Conservation (phyloP, 2,329 filamentous ascomycete species). For the Pseudogymnoascus sp. region DNA sequence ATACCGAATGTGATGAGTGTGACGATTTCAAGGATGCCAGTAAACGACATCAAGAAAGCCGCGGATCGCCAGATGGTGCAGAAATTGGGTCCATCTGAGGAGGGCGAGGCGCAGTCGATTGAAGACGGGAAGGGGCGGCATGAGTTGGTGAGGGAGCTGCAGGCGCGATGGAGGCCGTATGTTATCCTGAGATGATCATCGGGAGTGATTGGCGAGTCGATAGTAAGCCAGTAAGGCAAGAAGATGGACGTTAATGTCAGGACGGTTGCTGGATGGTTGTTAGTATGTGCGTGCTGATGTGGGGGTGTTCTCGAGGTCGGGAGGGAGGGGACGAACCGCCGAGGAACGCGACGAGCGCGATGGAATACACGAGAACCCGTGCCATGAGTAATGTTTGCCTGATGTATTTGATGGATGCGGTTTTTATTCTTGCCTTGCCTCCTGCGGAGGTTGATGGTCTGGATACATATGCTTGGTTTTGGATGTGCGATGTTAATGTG, state of each 20-base stretch:
- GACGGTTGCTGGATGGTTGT: slow-evolving; percentile 47
- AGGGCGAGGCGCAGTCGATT: slow-evolving; percentile 52
- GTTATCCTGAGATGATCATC: slow-evolving; percentile 51
- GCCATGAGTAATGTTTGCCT: slow-evolving; percentile 30
- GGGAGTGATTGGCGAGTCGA: slow-evolving; percentile 43
- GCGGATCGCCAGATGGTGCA: slow-evolving; percentile 88
- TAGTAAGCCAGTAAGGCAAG: slow-evolving; percentile 65
- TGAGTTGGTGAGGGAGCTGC: slow-evolving; percentile 57
- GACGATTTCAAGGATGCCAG: slow-evolving; percentile 73
- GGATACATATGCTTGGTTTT: slow-evolving; percentile 4
- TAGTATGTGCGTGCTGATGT: slow-evolving; percentile 6
- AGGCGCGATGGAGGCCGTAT: slow-evolving; percentile 74
- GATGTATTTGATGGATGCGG: neutral
- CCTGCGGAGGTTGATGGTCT: neutral
- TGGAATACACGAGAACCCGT: slow-evolving; percentile 34
- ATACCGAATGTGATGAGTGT: slow-evolving; percentile 72
- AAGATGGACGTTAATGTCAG: slow-evolving; percentile 64
- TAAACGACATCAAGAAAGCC: slow-evolving; percentile 80
- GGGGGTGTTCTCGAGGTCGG: neutral
- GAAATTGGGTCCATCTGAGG: slow-evolving; percentile 49
- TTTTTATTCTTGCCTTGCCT: neutral
- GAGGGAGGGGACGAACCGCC: slow-evolving; percentile 33
- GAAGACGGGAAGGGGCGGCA: slow-evolving; percentile 61
- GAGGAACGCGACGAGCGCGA: slow-evolving; percentile 35
- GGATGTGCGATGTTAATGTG: neutral